phyloP scores from a whole-genome alignment of 352 stramenopile species.

The Proteromonas lacertae region DNA sequence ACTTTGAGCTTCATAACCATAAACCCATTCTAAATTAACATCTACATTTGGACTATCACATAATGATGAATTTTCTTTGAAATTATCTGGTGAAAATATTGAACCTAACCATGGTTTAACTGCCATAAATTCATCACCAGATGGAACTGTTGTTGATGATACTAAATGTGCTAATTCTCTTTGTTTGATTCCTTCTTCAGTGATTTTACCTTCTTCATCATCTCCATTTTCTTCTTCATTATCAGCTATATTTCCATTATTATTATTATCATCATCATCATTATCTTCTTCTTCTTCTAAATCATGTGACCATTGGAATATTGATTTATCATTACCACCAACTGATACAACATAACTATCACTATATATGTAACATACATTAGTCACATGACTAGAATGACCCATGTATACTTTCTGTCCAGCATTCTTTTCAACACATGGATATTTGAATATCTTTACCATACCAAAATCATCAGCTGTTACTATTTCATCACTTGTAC shows the following conservation, averaged over 20 bases:
- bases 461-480: conserved; percentile 36
- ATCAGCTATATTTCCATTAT: conserved; percentile 20
- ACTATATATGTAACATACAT: conserved; percentile 16
- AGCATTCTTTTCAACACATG: conserved; percentile 10
- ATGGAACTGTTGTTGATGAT: conserved; percentile 12
- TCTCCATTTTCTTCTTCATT: conserved; percentile 17
- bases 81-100: conserved; percentile 16
- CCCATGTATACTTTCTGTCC: conserved; percentile 26
- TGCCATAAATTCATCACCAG: conserved; percentile 44
- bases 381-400: conserved; percentile 14
- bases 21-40: conserved; percentile 9
- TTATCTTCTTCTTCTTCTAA: conserved; percentile 29
- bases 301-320: conserved; percentile 29
- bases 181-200: conserved; percentile 35
- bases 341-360: conserved; percentile 19
- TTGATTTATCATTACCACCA: conserved; percentile 11
- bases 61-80: background rate
- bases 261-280: conserved; percentile 19
- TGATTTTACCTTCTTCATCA: conserved; percentile 19
- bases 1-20: conserved; percentile 9
- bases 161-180: conserved; percentile 25
- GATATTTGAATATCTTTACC: conserved; percentile 27
- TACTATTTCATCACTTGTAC: conserved; percentile 19
- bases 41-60: conserved; percentile 4
- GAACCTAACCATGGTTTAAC: conserved; percentile 43